These are phyloP conservation scores for Fusarium sacchari DNA, from an alignment of 2,329 filamentous ascomycete species.

Conservation along the genomic window DNA sequence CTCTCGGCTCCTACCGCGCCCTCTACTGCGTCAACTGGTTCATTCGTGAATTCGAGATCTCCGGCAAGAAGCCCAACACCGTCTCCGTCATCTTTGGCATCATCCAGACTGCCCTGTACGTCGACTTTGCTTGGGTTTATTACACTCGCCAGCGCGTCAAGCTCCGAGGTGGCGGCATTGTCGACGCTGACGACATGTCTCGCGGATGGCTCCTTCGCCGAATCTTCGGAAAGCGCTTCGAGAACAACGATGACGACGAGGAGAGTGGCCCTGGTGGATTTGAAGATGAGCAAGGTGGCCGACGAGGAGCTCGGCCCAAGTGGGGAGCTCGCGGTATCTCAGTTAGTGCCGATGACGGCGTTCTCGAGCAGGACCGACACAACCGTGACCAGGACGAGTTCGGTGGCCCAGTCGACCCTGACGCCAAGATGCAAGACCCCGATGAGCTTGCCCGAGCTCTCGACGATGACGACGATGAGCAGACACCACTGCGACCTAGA, in stretches of 20 bases:
- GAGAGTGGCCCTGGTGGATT: conserved; percentile 65
- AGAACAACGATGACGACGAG: conserved; percentile 65
- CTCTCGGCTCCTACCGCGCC: conserved; percentile 86
- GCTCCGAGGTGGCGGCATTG: conserved; percentile 84
- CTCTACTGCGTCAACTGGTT: conserved; percentile 96
- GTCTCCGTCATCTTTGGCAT: conserved; percentile 87
- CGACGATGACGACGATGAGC: conserved; percentile 62
- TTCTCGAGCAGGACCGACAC: conserved; percentile 61
- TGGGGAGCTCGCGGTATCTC: conserved; percentile 74
- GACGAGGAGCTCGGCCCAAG: conserved; percentile 56
- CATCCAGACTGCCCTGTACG: conserved; percentile 87
- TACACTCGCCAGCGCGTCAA: conserved; percentile 93
- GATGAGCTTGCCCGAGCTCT: conserved; percentile 71
- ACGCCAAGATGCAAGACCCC: conserved; percentile 73
- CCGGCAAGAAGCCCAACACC: conserved; percentile 69
- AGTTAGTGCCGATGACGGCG: conserved; percentile 71
- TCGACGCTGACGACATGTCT: conserved; percentile 88
- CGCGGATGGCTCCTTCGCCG: conserved; percentile 85
- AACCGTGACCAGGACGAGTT: conserved; percentile 58
- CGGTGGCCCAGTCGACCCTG: conserved; percentile 62
- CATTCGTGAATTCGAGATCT: conserved; percentile 69
- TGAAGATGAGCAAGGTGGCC: conserved; percentile 47
- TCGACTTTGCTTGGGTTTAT: conserved; percentile 98
- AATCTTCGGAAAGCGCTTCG: conserved; percentile 73
- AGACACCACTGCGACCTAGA: conserved; percentile 47